Evolutionary conservation across 164 flowering plant species (phyloP).

Genomic region (Piper longum): DNA sequence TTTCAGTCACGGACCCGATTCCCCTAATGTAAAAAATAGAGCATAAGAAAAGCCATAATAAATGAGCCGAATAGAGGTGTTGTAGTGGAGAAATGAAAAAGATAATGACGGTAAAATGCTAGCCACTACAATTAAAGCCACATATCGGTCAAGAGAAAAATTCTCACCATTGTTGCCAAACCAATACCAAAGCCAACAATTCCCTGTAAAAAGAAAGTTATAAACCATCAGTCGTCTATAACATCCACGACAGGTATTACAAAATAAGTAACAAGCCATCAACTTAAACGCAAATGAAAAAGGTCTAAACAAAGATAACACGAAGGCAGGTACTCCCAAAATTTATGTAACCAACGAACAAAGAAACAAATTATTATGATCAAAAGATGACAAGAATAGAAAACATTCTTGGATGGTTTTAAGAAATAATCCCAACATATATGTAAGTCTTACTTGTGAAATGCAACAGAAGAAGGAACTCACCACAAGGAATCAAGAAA

Average conservation of each 20-base stretch:
- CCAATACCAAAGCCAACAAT: constrained; percentile 96
- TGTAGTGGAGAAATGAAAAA: background rate
- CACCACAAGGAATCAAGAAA: background rate
- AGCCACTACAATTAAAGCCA: background rate
- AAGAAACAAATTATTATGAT: too few species aligned
- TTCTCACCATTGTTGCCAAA: constrained; percentile 85
- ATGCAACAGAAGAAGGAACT: too few species aligned
- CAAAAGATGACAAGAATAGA: too few species aligned
- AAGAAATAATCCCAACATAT: too few species aligned
- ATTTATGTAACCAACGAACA: too few species aligned
- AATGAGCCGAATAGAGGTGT: too few species aligned
- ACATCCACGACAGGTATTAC: background rate
- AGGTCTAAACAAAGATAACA: too few species aligned
- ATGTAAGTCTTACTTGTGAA: too few species aligned
- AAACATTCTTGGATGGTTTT: too few species aligned
- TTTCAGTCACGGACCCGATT: constrained; percentile 93
- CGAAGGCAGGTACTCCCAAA: too few species aligned
- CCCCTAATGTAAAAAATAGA: constrained; percentile 30
- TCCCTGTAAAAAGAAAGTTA: constrained; percentile 34
- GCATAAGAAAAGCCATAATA: background rate
- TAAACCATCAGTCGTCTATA: background rate
- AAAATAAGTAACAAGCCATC: too few species aligned
- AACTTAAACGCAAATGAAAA: too few species aligned
- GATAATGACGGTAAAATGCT: background rate
- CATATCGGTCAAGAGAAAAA: background rate